phyloP scores from a whole-genome alignment of 805 yeast species.

The Teunomyces barrocoloradensis region DNA sequence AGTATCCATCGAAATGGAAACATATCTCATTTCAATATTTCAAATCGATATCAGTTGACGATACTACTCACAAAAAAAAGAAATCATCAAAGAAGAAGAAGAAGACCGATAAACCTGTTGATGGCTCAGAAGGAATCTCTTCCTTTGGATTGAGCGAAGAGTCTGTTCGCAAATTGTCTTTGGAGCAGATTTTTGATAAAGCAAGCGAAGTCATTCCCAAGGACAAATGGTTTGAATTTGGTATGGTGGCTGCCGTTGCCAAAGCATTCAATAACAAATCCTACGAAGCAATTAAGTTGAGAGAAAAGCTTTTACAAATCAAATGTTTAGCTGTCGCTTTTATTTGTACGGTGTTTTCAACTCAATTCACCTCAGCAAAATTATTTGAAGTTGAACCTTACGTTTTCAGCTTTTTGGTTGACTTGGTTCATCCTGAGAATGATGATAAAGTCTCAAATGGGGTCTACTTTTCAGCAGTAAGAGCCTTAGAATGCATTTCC shows the following conservation, averaged over 20 bases:
- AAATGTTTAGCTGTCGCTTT: slow-evolving; percentile 70
- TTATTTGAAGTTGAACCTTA: slow-evolving; percentile 72
- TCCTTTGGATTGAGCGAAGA: slow-evolving; percentile 54
- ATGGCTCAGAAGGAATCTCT: slow-evolving; percentile 45
- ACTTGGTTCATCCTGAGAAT: slow-evolving; percentile 66
- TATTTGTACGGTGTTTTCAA: slow-evolving; percentile 53
- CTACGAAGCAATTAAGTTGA: slow-evolving; percentile 49
- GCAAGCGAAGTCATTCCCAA: slow-evolving; percentile 58
- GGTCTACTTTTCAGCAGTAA: slow-evolving; percentile 58
- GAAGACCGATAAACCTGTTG: slow-evolving; percentile 10
- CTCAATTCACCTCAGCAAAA: slow-evolving; percentile 59
- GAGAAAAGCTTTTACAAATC: slow-evolving; percentile 58
- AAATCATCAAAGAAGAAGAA: slow-evolving; percentile 8
- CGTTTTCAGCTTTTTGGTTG: slow-evolving; percentile 65
- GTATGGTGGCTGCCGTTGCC: slow-evolving; percentile 59
- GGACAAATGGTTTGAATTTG: slow-evolving; percentile 62
- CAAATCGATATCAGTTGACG: slow-evolving; percentile 12
- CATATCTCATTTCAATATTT: slow-evolving; percentile 53
- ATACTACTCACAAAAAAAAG: slow-evolving; percentile 9
- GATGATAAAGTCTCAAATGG: slow-evolving; percentile 44
- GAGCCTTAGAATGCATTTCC: slow-evolving; percentile 68
- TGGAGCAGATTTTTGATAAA: slow-evolving; percentile 63
- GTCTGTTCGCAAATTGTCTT: slow-evolving; percentile 49
- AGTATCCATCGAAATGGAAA: slow-evolving; percentile 57
- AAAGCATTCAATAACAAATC: slow-evolving; percentile 67